A percentile compares a stretch with the other conserved stretches of the same genome.
These are phyloP conservation scores for Ceratocystis alfenasii DNA, from an alignment of 2,329 filamentous ascomycete species.

Conservation along the genomic window DNA sequence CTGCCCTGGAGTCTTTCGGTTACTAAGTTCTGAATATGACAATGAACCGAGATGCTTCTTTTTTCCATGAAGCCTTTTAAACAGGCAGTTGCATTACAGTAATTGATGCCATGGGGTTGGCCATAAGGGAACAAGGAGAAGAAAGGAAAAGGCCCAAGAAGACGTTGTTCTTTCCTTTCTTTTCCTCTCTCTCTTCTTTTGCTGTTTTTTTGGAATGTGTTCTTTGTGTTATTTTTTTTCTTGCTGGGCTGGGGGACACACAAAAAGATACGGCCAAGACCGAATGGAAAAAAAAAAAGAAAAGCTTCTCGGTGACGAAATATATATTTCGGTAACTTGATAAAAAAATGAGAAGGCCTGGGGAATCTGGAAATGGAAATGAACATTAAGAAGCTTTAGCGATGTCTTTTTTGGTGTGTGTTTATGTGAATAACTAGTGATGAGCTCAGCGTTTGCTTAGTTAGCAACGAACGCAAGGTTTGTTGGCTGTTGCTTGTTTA, in stretches of 20 bases:
- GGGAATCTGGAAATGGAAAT: slow-evolving; percentile 22
- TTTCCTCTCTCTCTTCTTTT: slow-evolving; percentile 7
- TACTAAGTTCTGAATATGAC: slow-evolving; percentile 49
- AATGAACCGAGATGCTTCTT: slow-evolving; percentile 14
- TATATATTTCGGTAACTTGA: slow-evolving; percentile 14
- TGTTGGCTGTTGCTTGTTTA: too few relatives aligned
- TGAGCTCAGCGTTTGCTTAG: neutral
- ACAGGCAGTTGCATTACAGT: slow-evolving; percentile 14
- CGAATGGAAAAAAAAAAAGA: neutral
- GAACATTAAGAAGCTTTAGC: slow-evolving; percentile 3
- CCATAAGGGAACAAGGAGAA: slow-evolving; percentile 6
- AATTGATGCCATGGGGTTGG: slow-evolving; percentile 2
- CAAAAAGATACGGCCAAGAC: slow-evolving; percentile 20
- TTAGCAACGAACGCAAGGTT: too few relatives aligned
- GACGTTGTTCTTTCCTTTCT: slow-evolving; percentile 15
- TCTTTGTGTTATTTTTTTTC: slow-evolving; percentile 12
- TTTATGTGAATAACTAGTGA: neutral
- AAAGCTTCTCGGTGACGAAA: slow-evolving; percentile 16
- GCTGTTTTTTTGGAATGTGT: slow-evolving; percentile 17
- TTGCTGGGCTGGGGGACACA: slow-evolving; percentile 20
- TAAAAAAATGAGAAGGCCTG: slow-evolving; percentile 19
- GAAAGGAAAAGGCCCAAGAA: too few relatives aligned
- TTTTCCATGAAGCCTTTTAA: slow-evolving; percentile 15
- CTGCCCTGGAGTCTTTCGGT: slow-evolving; percentile 79
- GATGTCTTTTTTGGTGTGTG: neutral